Conservation (phyloP, 148 eudicot genomes). For the Persicaria tinctoria region DNA sequence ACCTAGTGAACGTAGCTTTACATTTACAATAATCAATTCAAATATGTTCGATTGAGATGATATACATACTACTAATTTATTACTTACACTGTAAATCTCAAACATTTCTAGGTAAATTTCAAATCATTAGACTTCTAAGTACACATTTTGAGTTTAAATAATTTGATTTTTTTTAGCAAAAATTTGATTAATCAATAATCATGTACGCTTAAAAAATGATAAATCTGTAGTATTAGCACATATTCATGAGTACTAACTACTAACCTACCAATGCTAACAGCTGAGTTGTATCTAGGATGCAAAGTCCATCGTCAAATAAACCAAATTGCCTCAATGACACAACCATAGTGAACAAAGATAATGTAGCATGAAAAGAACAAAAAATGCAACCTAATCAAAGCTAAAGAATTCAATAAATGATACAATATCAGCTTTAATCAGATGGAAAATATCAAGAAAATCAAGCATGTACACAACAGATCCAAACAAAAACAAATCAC, state of each 20-base stretch:
- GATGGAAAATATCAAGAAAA: not conserved
- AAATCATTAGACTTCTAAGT: not conserved
- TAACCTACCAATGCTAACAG: too few species aligned
- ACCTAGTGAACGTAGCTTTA: too few species aligned
- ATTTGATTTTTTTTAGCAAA: too few species aligned
- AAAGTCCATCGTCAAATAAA: not conserved
- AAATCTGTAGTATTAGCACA: not conserved
- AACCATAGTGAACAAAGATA: not conserved
- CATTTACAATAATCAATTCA: too few species aligned
- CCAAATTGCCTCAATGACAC: not conserved
- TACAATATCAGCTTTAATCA: not conserved
- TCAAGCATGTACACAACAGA: not conserved
- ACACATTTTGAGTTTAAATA: not conserved
- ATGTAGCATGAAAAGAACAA: not conserved
- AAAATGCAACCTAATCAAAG: not conserved
- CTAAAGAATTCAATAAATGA: not conserved
- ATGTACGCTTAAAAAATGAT: not conserved
- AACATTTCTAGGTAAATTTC: too few species aligned
- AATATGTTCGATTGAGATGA: too few species aligned
- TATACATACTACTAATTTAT: too few species aligned
- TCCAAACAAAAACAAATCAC: conserved; percentile 21
- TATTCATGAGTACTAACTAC: not conserved
- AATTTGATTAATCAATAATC: too few species aligned
- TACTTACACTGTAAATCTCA: too few species aligned
- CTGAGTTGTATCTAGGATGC: not conserved